Base-by-base conservation (phyloP, 2,329 filamentous ascomycete genomes). In the Ophiosphaerella narmari region DNA sequence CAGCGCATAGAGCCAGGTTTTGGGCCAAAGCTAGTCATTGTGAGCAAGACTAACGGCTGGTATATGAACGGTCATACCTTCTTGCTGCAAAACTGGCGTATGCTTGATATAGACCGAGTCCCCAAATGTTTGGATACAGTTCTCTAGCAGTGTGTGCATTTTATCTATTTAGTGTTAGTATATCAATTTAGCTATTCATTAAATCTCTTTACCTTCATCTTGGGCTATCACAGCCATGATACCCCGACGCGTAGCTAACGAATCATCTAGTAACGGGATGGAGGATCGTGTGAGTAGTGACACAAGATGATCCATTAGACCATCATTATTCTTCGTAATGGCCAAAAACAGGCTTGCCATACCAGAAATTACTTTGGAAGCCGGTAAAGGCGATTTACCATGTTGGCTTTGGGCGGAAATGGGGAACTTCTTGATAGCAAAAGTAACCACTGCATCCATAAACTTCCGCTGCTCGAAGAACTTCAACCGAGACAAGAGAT, bases 21-120 rank as follows among this genome's bases (percentile, higher is more conserved):
- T 97, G 90, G 1, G 89, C 83, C 66, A 92, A 88, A 23, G 86
- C 91, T 94, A 44, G n/a, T 1, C 6, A 24, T 7, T 23, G 40
- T 59, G 21, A 63, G 63, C 71, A 48, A 71, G 3, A 9, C 39
- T 26, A 21, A 12, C 26, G 11, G 18, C 4, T 32, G 6, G 38
- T 11, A 7, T 2, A 16, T 2, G 13, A 16, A 1, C 11, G 34
- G n/a, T 23, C 49, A 38, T 74, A 89, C 91, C 88, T 81, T 97
- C 90, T 80, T 99, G 94, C 65, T 92, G 89, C 34, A 94, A 68
- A n/a, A 89, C 83, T 5, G 92, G 87, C 0, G 88, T 84, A 72
- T 97, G 91, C 50, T 85, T 89, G 60, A 97, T 91, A 64, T 91
- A 96, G 9, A 97, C 77, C 42, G 88, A 85, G 62, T 97, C 92